Evolutionary conservation across 2,329 filamentous ascomycete genomes (phyloP), one percentile per base, ranked within the genome.

Genomic region (Cladosporium sp.): DNA sequence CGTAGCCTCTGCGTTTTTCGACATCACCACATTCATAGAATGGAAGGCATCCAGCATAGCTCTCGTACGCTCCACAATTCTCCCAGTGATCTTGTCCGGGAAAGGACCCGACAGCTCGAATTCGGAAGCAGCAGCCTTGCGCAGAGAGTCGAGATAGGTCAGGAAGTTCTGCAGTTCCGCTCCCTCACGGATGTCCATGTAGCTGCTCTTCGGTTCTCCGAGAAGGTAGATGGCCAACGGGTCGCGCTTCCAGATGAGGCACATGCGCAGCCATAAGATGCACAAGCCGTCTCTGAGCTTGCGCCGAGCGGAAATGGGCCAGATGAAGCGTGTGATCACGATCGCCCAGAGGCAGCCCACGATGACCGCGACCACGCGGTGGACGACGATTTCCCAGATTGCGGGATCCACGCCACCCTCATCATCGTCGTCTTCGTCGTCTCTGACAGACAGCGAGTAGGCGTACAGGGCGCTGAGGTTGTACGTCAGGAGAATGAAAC

Each of bases 391-490:
- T 51, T 95, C 85, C 57, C 85, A 82, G 55, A 99, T 96, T 34
- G 91, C 79, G 0, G 93, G 93, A 53, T 86, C 80, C 3, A 83
- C 76, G 5, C 90, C 91, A 22, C 90, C 90, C 69, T 97, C 91
- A 57, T 96, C 90, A 52, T 83, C 77, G 40, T 95, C 89, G 52
- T 95, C 84, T 49, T 89, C 85, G 42, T 90, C 63, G 42, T 95
- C 89, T 54, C 80, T 80, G 55, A 89, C 85, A 0, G 87, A 86
- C 8, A 97, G 77, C 48, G 88, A 93, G 70, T 97, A 99, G 8
- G 91, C 89, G 67, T 99, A 99, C 2, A 99, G 78, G 7, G 89
- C 89, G 15, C 89, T 92, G 38, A 99, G 84, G 64, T 99, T 99
- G 76, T 97, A 99, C 1, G 92, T 95, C 40, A 99, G 80, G 64